A percentile compares a stretch with the other conserved stretches of the same genome.
Conservation (phyloP, 331 rosid genomes). For the Malus hybrid region DNA sequence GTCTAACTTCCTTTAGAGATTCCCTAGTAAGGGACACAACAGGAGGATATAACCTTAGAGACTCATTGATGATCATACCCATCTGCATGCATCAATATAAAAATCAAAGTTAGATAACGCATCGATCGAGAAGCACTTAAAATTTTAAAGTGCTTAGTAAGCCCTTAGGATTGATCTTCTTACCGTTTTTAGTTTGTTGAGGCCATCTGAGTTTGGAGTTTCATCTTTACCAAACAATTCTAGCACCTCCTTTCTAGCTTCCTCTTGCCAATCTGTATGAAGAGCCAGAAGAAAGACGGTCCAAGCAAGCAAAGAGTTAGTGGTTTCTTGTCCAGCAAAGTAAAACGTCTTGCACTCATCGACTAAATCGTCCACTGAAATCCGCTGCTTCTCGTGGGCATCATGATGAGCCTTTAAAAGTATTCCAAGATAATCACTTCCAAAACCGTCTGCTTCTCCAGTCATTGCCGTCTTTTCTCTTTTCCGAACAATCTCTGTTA, state of each 20-base stretch:
- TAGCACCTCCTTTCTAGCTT: slow-evolving; percentile 12
- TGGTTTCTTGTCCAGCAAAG: slow-evolving; percentile 20
- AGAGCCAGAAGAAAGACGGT: slow-evolving; percentile 15
- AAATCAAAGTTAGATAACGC: no score
- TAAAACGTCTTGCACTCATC: slow-evolving; percentile 28
- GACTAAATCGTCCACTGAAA: slow-evolving; percentile 11
- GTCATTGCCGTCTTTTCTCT: slow-evolving; percentile 11
- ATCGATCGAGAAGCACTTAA: not conserved
- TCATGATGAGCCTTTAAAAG: slow-evolving; percentile 23
- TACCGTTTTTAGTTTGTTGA: slow-evolving; percentile 13
- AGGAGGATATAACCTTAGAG: slow-evolving; percentile 24
- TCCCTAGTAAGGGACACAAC: not conserved
- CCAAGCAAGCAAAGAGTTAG: slow-evolving; percentile 18
- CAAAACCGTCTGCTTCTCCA: slow-evolving; percentile 1
- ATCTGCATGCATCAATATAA: slow-evolving; percentile 2
- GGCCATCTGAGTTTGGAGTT: slow-evolving; percentile 6
- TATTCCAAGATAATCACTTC: slow-evolving; percentile 20
- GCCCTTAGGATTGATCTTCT: not conserved
- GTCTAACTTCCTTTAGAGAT: slow-evolving; percentile 2
- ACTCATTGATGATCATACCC: slow-evolving; percentile 13
- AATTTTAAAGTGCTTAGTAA: not conserved
- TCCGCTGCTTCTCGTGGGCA: not conserved
- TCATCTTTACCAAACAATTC: slow-evolving; percentile 6
- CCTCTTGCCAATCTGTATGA: slow-evolving; percentile 21
- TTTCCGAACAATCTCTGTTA: slow-evolving; percentile 5